A percentile compares a stretch with the other conserved stretches of the same genome.
Conservation (phyloP, 148 eudicot genomes). For the Talinum fruticosum region DNA sequence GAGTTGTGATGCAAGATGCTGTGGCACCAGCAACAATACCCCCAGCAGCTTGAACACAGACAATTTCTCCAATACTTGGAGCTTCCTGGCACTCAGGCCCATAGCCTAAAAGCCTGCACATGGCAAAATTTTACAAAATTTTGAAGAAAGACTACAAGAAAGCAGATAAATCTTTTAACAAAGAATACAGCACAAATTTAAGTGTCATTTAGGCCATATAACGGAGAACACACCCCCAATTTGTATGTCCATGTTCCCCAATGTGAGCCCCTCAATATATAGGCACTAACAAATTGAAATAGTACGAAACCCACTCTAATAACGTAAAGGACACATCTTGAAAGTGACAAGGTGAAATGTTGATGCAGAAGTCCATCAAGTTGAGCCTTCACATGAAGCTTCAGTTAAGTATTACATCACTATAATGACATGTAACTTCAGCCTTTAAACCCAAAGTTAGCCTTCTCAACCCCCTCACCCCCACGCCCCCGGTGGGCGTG, state of each 20-base stretch:
- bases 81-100: slow-evolving; percentile 42
- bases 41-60: slow-evolving; percentile 87
- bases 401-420: neutral
- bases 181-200: neutral
- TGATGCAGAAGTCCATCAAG: neutral
- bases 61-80: slow-evolving; percentile 57
- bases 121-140: slow-evolving; percentile 2
- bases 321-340: neutral
- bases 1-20: slow-evolving; percentile 91
- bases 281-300: neutral
- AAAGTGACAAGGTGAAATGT: neutral
- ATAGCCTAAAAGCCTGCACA: slow-evolving; percentile 56
- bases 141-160: neutral
- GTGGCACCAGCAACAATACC: slow-evolving; percentile 90
- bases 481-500: too few relatives aligned
- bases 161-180: neutral
- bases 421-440: neutral
- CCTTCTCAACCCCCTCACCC: neutral
- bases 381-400: neutral
- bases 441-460: neutral
- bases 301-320: neutral
- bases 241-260: neutral
- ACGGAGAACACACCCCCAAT: neutral
- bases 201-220: neutral
- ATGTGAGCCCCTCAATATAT: neutral